These are phyloP conservation scores for Furculomyces boomerangus DNA, from an alignment of 371 early-diverging fungal genomes.

Conservation along the genomic window DNA sequence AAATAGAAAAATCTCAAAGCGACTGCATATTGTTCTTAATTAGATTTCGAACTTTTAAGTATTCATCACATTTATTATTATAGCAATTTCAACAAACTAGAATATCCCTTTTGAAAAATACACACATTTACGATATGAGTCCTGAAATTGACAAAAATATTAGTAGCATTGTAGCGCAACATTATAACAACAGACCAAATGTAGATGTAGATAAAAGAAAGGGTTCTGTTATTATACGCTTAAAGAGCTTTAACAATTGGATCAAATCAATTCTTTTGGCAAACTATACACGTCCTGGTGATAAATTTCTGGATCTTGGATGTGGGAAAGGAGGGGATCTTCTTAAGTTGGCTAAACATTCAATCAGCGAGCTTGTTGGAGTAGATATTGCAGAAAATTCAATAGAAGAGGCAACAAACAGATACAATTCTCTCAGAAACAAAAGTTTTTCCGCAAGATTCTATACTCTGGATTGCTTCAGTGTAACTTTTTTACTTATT, in stretches of 20 bases:
- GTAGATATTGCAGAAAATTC: slow-evolving; percentile 87
- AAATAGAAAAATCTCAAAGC: too few relatives aligned
- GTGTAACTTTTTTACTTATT: slow-evolving; percentile 4
- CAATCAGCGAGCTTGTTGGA: slow-evolving; percentile 52
- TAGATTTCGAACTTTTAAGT: too few relatives aligned
- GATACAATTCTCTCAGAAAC: slow-evolving; percentile 30
- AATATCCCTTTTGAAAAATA: too few relatives aligned
- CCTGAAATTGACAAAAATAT: too few relatives aligned
- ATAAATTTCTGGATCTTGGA: slow-evolving; percentile 76
- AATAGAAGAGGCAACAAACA: slow-evolving; percentile 64
- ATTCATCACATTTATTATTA: too few relatives aligned
- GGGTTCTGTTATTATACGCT: slow-evolving; percentile 64
- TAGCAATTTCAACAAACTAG: too few relatives aligned
- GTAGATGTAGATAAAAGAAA: slow-evolving; percentile 51
- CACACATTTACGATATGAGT: too few relatives aligned
- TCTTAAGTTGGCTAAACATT: slow-evolving; percentile 67
- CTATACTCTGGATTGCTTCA: slow-evolving; percentile 22
- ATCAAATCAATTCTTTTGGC: slow-evolving; percentile 75
- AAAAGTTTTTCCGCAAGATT: slow-evolving; percentile 10
- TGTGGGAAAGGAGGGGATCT: slow-evolving; percentile 99
- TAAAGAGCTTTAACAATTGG: slow-evolving; percentile 95
- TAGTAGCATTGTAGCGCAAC: slow-evolving; percentile 43
- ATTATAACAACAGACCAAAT: slow-evolving; percentile 84
- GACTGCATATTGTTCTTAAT: too few relatives aligned
- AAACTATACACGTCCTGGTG: slow-evolving; percentile 31